These are phyloP conservation scores for Vigna reflexopilosa DNA, from an alignment of 306 rosid species.

Conservation along the genomic window DNA sequence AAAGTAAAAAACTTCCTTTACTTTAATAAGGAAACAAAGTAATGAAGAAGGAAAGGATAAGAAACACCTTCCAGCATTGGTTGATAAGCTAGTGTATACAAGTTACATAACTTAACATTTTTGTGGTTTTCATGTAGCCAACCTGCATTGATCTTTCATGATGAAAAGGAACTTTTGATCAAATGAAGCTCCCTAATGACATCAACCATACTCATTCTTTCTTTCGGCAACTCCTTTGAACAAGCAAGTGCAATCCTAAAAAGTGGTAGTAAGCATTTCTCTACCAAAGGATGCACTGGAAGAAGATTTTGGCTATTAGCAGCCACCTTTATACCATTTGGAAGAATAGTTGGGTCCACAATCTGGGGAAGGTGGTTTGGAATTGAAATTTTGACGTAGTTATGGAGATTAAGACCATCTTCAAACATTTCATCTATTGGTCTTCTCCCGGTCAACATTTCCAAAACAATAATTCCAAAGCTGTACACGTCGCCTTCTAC, in stretches of 20 bases:
- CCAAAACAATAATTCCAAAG: conserved; percentile 52
- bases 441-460: conserved; percentile 46
- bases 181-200: conserved; percentile 40
- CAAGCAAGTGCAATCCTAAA: conserved; percentile 46
- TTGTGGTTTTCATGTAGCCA: too few relatives aligned
- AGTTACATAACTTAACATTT: too few relatives aligned
- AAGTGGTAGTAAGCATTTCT: conserved; percentile 36
- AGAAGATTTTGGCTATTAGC: not conserved
- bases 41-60: too few relatives aligned
- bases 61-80: too few relatives aligned
- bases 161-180: conserved; percentile 23
- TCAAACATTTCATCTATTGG: conserved; percentile 50
- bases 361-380: conserved; percentile 32
- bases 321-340: not conserved
- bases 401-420: conserved; percentile 44
- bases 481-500: conserved; percentile 48
- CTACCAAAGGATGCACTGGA: not conserved
- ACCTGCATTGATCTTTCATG: not conserved
- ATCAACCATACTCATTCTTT: conserved; percentile 43
- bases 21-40: too few relatives aligned
- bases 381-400: conserved; percentile 38
- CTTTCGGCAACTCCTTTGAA: conserved; percentile 42
- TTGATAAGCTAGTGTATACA: too few relatives aligned
- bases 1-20: too few relatives aligned
- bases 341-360: conserved; percentile 32